A percentile compares a stretch with the other conserved stretches of the same genome.
These are phyloP conservation scores for Boletales sp. DNA, from an alignment of 768 basidiomycete genomes.

Conservation along the genomic window DNA sequence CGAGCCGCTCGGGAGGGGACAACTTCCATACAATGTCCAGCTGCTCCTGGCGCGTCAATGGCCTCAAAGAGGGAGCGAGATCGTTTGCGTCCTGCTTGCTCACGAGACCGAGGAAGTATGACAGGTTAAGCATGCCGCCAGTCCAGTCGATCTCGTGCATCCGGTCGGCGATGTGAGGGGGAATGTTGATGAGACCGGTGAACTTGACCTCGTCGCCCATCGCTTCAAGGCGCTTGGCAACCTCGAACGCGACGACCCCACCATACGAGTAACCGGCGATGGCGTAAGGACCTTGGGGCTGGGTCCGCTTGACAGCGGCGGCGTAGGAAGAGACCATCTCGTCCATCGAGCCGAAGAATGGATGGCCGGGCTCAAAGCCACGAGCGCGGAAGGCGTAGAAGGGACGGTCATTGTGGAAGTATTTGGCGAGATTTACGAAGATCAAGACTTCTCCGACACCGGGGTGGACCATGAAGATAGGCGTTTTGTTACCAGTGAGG, in stretches of 20 bases:
- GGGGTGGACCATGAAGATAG: conserved; percentile 42
- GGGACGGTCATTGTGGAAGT: conserved; percentile 38
- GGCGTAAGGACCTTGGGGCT: conserved; percentile 38
- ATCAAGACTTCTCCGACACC: conserved; percentile 41
- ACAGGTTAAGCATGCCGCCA: conserved; percentile 38
- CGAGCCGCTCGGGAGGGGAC: conserved; percentile 25
- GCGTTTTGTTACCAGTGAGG: conserved; percentile 36
- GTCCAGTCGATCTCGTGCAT: conserved; percentile 42
- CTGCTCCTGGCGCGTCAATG: conserved; percentile 21
- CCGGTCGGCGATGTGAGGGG: conserved; percentile 39
- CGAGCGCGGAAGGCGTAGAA: conserved; percentile 44
- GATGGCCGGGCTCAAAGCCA: conserved; percentile 39
- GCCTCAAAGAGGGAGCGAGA: conserved; percentile 17
- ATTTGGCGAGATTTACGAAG: conserved; percentile 41
- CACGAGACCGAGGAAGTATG: conserved; percentile 38
- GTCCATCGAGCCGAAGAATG: conserved; percentile 32
- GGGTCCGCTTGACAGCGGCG: conserved; percentile 30
- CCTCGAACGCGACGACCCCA: conserved; percentile 42
- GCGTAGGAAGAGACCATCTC: conserved; percentile 40
- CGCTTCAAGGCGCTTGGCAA: conserved; percentile 36
- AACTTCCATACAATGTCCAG: conserved; percentile 26
- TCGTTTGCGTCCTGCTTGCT: conserved; percentile 23
- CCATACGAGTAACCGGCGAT: conserved; percentile 46
- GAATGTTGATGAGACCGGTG: conserved; percentile 41
- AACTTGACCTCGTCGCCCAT: conserved; percentile 36